Evolutionary conservation across 108 stramenopile species (phyloP), one percentile per base, ranked within the genome.

Genomic region (Cyclotella baltica): DNA sequence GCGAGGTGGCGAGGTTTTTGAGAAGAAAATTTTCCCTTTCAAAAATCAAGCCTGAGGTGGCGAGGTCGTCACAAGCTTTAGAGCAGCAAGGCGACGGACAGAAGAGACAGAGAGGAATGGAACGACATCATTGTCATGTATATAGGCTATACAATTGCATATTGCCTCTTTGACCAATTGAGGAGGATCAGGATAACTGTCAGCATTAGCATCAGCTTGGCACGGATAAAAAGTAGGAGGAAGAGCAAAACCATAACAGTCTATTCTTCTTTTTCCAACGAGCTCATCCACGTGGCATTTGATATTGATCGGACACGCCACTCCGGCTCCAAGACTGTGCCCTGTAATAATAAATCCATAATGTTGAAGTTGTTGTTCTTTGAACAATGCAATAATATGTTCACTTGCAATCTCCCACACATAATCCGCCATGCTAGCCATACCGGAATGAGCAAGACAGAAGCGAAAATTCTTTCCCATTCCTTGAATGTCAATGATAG

Each of bases 91-190:
- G 10, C 66, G 70, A 27, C 81, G 73, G 0, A 86, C 78, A 4
- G 76, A 73, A 46, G 70, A 36, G 18, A 83, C 55, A 1, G 81
- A 83, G 10, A 86, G 59, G 59, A 83, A 83, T 9, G 86, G 82
- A n/a, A 86, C 78, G 8, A 40, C 77, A 55, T 86, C 86, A 15
- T 65, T 69, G 13, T 72, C 74, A 36, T 86, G 77, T 50, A 86
- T 76, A 55, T 76, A 86, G 3, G 47, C 48, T 10, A 58, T 81
- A 25, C 69, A 67, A 64, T 74, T 62, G 28, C 57, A 23, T 6
- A 83, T 35, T 25, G 82, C 82, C n/a, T 72, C 37, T n/a, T 15
- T 30, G 2, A 80, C 75, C 18, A 75, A 36, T 20, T 71, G 55
- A 4, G 78, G 50, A 15, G 86, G 75, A 27, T 67, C 64, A 67